A percentile compares a stretch with the other conserved stretches of the same genome.
Evolutionary conservation across 2,329 filamentous ascomycete species (phyloP).

Genomic region (Sclerotinia borealis): DNA sequence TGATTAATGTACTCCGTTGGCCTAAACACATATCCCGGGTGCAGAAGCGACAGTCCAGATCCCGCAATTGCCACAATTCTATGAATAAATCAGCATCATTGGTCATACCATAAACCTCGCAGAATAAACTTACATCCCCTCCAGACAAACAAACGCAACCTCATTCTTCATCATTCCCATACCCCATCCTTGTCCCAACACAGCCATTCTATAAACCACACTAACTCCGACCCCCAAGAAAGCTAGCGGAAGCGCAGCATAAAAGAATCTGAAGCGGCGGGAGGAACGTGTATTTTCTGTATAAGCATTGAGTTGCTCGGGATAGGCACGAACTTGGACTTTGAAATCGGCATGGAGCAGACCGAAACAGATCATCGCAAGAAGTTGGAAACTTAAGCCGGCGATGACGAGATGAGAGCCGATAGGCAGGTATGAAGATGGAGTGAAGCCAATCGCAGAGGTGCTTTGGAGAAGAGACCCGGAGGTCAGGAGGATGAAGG

Average conservation of each 20-base stretch:
- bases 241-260: neutral
- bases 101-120: neutral
- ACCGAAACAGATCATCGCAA: neutral
- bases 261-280: neutral
- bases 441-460: neutral
- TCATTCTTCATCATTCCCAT: conserved; percentile 1
- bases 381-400: neutral
- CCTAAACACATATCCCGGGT: conserved; percentile 4
- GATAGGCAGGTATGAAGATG: neutral
- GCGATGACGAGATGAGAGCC: neutral
- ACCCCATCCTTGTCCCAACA: neutral
- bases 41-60: neutral
- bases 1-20: neutral
- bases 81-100: neutral
- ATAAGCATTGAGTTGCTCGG: neutral
- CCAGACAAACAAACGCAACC: conserved; percentile 1
- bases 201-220: neutral
- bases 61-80: conserved; percentile 1
- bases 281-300: neutral
- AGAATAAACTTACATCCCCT: neutral
- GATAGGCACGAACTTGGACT: neutral
- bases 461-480: neutral
- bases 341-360: neutral
- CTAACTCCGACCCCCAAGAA: neutral
- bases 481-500: neutral